Evolutionary conservation across 1,284 basidiomycete species (phyloP).

Genomic region (Puccinia brachypodii): DNA sequence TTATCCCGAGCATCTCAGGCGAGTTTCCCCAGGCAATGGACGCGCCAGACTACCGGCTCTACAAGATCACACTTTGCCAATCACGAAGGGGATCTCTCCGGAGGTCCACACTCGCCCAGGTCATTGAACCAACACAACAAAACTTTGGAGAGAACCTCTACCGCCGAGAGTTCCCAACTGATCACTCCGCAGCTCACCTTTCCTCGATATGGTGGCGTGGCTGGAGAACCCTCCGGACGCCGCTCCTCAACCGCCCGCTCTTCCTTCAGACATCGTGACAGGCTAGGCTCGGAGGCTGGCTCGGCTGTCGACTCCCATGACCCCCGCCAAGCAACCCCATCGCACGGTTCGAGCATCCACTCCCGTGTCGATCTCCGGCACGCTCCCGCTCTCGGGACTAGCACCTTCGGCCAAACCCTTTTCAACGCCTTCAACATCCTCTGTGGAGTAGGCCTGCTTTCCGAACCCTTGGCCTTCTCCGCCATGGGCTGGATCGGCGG

Average conservation of each 20-base stretch:
- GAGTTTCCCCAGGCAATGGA: constrained; percentile 1
- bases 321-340: not conserved
- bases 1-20: not conserved
- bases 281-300: not conserved
- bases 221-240: not conserved
- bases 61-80: not conserved
- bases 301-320: not conserved
- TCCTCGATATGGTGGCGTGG: not conserved
- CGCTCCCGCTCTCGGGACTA: constrained; percentile 9
- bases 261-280: constrained; percentile 14
- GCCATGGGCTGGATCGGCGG: constrained; percentile 32
- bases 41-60: not conserved
- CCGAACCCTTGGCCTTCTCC: constrained; percentile 46
- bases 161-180: constrained; percentile 3
- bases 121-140: not conserved
- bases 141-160: not conserved
- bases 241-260: constrained; percentile 16
- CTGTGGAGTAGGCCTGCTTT: constrained; percentile 28
- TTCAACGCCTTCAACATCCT: constrained; percentile 44
- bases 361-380: not conserved
- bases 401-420: constrained; percentile 38
- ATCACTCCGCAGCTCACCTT: not conserved
- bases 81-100: not conserved
- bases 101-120: not conserved
- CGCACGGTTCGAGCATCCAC: not conserved